Evolutionary conservation across 148 eudicot genomes (phyloP).

Genomic region (Mesembryanthemum crystallinum): DNA sequence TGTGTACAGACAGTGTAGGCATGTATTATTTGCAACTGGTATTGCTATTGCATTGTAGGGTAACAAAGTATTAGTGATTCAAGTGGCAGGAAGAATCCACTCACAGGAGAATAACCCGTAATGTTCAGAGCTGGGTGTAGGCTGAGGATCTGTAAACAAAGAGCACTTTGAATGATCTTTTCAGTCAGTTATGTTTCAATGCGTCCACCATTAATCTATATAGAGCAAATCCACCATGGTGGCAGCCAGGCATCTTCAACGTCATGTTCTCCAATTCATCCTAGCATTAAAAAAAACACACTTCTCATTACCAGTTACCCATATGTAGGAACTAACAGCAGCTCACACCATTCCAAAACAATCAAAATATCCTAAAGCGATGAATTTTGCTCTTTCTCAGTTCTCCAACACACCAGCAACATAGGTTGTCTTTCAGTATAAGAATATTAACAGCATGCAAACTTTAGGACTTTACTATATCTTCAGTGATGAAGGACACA

Average conservation of each 20-base stretch:
- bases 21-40: background rate
- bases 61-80: background rate
- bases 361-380: background rate
- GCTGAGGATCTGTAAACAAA: background rate
- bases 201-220: constrained; percentile 62
- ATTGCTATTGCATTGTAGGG: background rate
- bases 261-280: constrained; percentile 62
- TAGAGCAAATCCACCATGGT: constrained; percentile 87
- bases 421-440: background rate
- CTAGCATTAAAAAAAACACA: constrained; percentile 42
- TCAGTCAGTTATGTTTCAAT: constrained; percentile 8
- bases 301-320: background rate
- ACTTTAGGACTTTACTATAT: background rate
- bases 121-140: background rate
- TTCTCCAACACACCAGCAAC: background rate
- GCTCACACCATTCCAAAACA: background rate
- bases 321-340: background rate
- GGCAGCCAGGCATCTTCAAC: constrained; percentile 95
- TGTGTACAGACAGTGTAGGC: no score
- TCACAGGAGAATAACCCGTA: background rate
- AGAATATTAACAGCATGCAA: background rate
- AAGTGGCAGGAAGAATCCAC: background rate
- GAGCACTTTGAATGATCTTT: background rate
- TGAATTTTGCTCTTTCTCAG: background rate
- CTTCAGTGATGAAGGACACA: background rate